Percentiles rank a stretch among this genome's conserved stretches.
Conservation (phyloP, 2,329 filamentous ascomycete genomes). For the Cercospora canescens region DNA sequence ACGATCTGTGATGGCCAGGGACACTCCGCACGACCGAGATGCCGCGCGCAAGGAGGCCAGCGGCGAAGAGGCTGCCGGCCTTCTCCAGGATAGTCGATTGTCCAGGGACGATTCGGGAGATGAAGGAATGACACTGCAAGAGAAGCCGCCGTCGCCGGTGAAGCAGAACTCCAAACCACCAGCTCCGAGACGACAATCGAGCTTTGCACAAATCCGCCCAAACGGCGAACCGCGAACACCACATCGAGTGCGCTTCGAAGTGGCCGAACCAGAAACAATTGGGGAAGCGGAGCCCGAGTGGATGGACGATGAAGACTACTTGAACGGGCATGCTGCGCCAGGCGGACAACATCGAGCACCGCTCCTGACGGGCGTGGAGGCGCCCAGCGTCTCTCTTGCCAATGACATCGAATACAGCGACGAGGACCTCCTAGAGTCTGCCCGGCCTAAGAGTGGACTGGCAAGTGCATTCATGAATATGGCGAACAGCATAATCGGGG, state of each 20-base stretch:
- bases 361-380: conserved; percentile 79
- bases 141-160: conserved; percentile 16
- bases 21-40: conserved; percentile 30
- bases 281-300: conserved; percentile 36
- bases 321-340: conserved; percentile 43
- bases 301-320: conserved; percentile 64
- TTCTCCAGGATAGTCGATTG: conserved; percentile 28
- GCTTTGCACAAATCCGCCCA: conserved; percentile 48
- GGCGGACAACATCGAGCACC: conserved; percentile 58
- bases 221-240: conserved; percentile 62
- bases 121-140: conserved; percentile 25
- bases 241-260: conserved; percentile 74
- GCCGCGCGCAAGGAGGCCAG: conserved; percentile 26
- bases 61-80: conserved; percentile 31
- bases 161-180: conserved; percentile 10
- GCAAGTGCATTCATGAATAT: conserved; percentile 98
- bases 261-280: conserved; percentile 37
- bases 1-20: conserved; percentile 41
- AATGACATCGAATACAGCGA: conserved; percentile 54
- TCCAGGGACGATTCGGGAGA: conserved; percentile 27
- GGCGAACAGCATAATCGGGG: conserved; percentile 95
- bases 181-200: conserved; percentile 37
- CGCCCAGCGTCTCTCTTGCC: conserved; percentile 73
- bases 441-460: conserved; percentile 81
- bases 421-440: conserved; percentile 53